A percentile compares a stretch with the other conserved stretches of the same genome.
Evolutionary conservation across 345 rosid genomes (phyloP).

Genomic region (Hevea brasiliensis): DNA sequence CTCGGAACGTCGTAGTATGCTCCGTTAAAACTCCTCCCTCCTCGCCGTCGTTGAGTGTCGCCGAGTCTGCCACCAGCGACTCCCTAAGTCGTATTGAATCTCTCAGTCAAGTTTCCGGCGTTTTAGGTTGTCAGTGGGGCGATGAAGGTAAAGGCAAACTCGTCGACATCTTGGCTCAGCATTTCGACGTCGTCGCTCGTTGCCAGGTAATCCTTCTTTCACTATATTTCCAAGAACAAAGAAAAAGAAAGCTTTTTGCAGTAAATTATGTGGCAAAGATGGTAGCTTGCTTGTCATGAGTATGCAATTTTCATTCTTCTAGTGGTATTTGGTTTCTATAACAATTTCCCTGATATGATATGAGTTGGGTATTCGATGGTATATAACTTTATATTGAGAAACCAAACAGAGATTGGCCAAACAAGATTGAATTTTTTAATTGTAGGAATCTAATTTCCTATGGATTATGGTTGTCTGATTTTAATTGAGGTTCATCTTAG

Average conservation of each 20-base stretch:
- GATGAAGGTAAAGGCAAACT: constrained; percentile 99
- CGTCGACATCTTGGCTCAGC: constrained; percentile 85
- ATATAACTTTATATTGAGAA: too few species aligned
- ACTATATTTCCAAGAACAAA: background rate
- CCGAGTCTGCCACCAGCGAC: constrained; percentile 44
- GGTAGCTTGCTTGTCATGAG: background rate
- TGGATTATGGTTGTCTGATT: background rate
- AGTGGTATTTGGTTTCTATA: background rate
- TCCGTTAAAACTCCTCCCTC: constrained; percentile 30
- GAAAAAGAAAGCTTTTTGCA: background rate
- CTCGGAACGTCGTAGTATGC: constrained; percentile 12
- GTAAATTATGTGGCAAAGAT: background rate
- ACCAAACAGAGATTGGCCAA: too few species aligned
- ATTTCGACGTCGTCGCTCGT: constrained; percentile 94
- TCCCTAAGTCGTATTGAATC: constrained; percentile 53
- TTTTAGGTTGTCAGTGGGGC: constrained; percentile 93
- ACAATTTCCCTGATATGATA: background rate
- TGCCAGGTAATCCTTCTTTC: constrained; percentile 59
- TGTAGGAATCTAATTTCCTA: background rate
- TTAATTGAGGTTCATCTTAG: background rate
- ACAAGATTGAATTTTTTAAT: too few species aligned
- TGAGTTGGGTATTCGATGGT: background rate
- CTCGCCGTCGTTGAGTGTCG: constrained; percentile 45
- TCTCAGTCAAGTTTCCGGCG: constrained; percentile 88
- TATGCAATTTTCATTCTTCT: background rate